phyloP scores from a whole-genome alignment of 176 grass and related monocot genomes.

The Ampelocalamus luodianensis region DNA sequence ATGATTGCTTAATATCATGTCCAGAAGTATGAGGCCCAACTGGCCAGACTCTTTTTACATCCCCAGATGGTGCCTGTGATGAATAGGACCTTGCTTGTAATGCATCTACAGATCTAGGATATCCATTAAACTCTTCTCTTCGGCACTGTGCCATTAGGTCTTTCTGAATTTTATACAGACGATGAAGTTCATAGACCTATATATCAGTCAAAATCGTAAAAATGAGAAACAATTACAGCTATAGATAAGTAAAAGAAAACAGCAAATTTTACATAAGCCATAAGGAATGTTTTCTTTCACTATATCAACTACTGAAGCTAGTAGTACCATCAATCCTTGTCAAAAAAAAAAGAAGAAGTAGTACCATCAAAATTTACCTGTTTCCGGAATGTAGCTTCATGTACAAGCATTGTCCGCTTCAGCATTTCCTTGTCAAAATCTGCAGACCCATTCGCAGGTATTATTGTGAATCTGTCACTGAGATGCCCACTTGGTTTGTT shows the following conservation, averaged over 20 bases:
- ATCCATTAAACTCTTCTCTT: slow-evolving; percentile 42
- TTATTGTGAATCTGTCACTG: slow-evolving; percentile 46
- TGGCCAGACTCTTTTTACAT: slow-evolving; percentile 37
- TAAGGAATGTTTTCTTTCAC: slow-evolving; percentile 19
- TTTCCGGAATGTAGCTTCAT: slow-evolving; percentile 76
- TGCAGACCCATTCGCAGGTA: slow-evolving; percentile 49
- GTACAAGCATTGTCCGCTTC: slow-evolving; percentile 77
- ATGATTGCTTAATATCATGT: slow-evolving; percentile 35
- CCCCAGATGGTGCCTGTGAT: slow-evolving; percentile 45
- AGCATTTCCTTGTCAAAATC: slow-evolving; percentile 68
- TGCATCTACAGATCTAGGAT: slow-evolving; percentile 39
- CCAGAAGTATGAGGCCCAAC: slow-evolving; percentile 19
- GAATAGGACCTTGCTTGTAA: slow-evolving; percentile 48
- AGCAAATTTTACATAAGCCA: background rate
- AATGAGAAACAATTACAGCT: slow-evolving; percentile 38
- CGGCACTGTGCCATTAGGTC: slow-evolving; percentile 62
- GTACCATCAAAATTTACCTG: slow-evolving; percentile 57
- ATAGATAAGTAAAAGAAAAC: slow-evolving; percentile 12
- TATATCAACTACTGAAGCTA: background rate
- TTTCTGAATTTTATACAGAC: slow-evolving; percentile 82
- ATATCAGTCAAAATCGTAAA: slow-evolving; percentile 34
- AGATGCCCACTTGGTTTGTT: slow-evolving; percentile 43
- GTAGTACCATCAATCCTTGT: background rate
- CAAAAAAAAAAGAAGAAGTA: no score
- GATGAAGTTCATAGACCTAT: slow-evolving; percentile 83